A percentile compares a stretch with the other conserved stretches of the same genome.
Conservation (phyloP, 352 stramenopile genomes). For the Globisporangium nagaii region DNA sequence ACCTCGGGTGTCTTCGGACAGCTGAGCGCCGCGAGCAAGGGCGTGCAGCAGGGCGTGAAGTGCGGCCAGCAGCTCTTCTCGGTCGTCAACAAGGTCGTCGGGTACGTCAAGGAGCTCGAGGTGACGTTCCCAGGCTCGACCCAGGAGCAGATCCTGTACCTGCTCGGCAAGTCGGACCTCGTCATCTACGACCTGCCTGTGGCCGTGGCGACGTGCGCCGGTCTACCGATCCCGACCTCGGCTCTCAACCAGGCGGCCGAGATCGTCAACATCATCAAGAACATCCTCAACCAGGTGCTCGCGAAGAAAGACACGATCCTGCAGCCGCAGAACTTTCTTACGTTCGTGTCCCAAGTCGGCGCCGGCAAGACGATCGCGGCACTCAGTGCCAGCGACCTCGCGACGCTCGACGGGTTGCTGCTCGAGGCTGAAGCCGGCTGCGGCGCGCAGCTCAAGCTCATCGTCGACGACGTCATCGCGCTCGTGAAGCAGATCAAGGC, state of each 20-base stretch:
- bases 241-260: conserved; percentile 4
- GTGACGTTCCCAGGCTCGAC: conserved; percentile 31
- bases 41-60: conserved; percentile 34
- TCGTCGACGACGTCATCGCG: conserved; percentile 41
- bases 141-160: conserved; percentile 37
- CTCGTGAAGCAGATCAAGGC: conserved; percentile 37
- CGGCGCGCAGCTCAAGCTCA: conserved; percentile 33
- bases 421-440: conserved; percentile 15
- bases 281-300: conserved; percentile 17
- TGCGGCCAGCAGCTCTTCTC: conserved; percentile 49
- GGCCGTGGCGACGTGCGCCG: conserved; percentile 41
- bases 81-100: conserved; percentile 34
- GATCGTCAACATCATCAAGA: conserved; percentile 10
- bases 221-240: conserved; percentile 7
- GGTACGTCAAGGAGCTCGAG: conserved; percentile 34
- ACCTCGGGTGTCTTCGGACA: conserved; percentile 30
- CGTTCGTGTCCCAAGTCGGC: conserved; percentile 18
- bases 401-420: neutral
- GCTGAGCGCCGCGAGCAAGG: conserved; percentile 30
- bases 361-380: neutral
- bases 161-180: conserved; percentile 54
- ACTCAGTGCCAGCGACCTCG: neutral
- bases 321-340: conserved; percentile 22
- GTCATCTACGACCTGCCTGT: conserved; percentile 46
- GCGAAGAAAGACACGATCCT: conserved; percentile 35